Base-by-base conservation (phyloP, 2,329 filamentous ascomycete genomes). In the Ascomycota sp. region DNA sequence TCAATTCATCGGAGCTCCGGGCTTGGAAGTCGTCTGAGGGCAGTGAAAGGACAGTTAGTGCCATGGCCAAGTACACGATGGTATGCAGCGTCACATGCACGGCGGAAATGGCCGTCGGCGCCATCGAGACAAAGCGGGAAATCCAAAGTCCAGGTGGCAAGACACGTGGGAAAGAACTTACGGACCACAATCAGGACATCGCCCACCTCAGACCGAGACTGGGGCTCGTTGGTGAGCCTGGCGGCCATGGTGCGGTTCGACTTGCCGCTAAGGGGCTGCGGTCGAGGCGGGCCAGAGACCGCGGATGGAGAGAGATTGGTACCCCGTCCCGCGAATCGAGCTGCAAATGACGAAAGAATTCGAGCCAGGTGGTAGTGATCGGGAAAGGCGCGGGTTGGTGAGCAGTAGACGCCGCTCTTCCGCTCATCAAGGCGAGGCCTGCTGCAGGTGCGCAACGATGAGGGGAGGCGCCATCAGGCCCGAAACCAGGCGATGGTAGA, bases 1-100 rank as follows among this genome's bases (percentile, higher is more conserved):
- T 91, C 46, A 98, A 64, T 61, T 98, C 89, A 55, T 98, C 89
- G 33, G 80, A 77, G 52, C 83, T 91, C 40, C 89, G 74, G 33
- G 86, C 85, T 41, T 74, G 62, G 51, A 98, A 95, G 55, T 94
- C 83, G 56, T 98, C 82, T 92, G 34, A 19, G 10, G 20, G 28
- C 11, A 17, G 12, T 28, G 34, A 21, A 21, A 33, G 37, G 33
- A 12, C 27, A 32, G 28, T 31, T 15, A 15, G 24, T 15, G 21
- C 10, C 21, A 23, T 7, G 7, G 7, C 21, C 21, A 10, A 7
- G 21, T 23, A 10, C 21, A 23, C 21, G 7, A 7, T 7, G 21
- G 21, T 10, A 10, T 7, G 7, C 21, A 10, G 21, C 21, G 7
- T 7, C 10, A 10, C 21, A 23, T 23, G 7, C 21, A 23, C 21